phyloP scores from a whole-genome alignment of 2,329 filamentous ascomycete species.

The Coniochaeta sp. region DNA sequence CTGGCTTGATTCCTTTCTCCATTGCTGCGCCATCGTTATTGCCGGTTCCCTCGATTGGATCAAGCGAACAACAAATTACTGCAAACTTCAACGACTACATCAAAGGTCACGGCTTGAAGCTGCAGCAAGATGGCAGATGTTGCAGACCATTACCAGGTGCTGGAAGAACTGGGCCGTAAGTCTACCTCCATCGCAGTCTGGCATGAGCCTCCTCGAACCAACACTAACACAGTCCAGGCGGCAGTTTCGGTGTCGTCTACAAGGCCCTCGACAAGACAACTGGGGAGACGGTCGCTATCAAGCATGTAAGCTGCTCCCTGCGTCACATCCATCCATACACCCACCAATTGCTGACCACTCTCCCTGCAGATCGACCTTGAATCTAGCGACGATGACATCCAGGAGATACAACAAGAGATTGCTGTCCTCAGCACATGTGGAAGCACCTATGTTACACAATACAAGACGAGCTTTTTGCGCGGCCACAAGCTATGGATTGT shows the following conservation, averaged over 20 bases:
- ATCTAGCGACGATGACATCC: slow-evolving; percentile 96
- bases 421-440: slow-evolving; percentile 90
- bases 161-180: slow-evolving; percentile 93
- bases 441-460: slow-evolving; percentile 90
- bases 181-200: slow-evolving; percentile 16
- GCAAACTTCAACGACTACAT: not conserved
- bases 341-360: not conserved
- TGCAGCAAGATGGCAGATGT: slow-evolving; percentile 50
- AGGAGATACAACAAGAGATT: slow-evolving; percentile 97
- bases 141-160: slow-evolving; percentile 84
- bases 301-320: slow-evolving; percentile 62
- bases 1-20: not conserved
- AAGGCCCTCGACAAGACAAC: slow-evolving; percentile 89
- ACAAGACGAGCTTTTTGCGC: slow-evolving; percentile 92
- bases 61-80: not conserved
- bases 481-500: slow-evolving; percentile 98
- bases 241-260: slow-evolving; percentile 95
- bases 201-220: slow-evolving; percentile 3
- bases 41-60: not conserved
- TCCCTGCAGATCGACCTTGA: slow-evolving; percentile 83
- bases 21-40: not conserved
- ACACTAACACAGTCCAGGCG: slow-evolving; percentile 47
- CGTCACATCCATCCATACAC: not conserved
- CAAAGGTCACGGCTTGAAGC: not conserved
- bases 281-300: slow-evolving; percentile 91